Evolutionary conservation across 2,329 filamentous ascomycete genomes (phyloP).

Genomic region (Aspergillus quadrilineatus): DNA sequence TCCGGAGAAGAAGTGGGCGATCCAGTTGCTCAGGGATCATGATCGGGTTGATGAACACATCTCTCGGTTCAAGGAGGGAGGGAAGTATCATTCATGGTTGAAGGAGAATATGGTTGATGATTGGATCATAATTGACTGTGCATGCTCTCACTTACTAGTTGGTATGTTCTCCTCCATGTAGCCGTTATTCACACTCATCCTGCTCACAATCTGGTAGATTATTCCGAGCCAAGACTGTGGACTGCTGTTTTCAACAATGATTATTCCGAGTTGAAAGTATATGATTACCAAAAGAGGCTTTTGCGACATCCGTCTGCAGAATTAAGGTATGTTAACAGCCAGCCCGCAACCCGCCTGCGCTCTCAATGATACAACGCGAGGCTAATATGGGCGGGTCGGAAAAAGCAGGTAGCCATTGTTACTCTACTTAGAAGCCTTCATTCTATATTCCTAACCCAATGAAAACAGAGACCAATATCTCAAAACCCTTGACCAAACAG

Average conservation of each 20-base stretch:
- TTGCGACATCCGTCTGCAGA: constrained; percentile 7
- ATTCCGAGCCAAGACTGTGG: constrained; percentile 10
- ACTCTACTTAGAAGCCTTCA: no score
- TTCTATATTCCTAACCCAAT: no score
- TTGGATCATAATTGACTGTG: constrained; percentile 15
- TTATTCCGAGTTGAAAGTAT: constrained; percentile 12
- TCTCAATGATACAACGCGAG: no score
- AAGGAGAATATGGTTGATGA: constrained; percentile 3
- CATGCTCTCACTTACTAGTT: constrained; percentile 2
- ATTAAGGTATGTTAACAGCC: not conserved
- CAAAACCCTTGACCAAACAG: no score
- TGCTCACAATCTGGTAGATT: constrained; percentile 7
- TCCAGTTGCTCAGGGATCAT: constrained; percentile 10
- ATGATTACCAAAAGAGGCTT: constrained; percentile 8
- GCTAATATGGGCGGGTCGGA: no score
- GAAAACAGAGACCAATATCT: no score
- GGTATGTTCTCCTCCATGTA: constrained; percentile 1
- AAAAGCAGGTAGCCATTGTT: no score
- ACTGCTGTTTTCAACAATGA: constrained; percentile 10
- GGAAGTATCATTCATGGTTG: constrained; percentile 6
- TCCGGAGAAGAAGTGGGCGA: constrained; percentile 14
- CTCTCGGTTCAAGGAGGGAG: not conserved
- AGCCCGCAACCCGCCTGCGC: no score
- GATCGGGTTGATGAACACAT: constrained; percentile 11
- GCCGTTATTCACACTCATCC: constrained; percentile 11